A percentile compares a stretch with the other conserved stretches of the same genome.
phyloP scores from a whole-genome alignment of 345 rosid species.

The Citrus hindsii region DNA sequence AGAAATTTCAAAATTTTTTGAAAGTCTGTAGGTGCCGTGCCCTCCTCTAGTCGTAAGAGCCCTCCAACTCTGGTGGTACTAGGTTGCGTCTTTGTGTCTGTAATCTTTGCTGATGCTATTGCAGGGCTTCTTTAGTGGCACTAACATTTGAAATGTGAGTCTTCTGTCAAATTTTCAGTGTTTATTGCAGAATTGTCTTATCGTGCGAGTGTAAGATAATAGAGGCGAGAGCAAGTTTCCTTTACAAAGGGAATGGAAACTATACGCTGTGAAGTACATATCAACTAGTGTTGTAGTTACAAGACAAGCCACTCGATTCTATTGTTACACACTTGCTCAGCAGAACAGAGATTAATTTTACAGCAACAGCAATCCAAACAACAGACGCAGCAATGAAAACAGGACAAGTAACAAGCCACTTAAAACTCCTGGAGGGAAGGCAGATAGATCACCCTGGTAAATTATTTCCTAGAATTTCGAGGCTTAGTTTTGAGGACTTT shows the following conservation, averaged over 20 bases:
- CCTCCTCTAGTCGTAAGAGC: too few relatives aligned
- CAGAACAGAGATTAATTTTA: conserved; percentile 23
- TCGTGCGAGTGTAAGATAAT: neutral
- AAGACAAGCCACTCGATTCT: conserved; percentile 5
- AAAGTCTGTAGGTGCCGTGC: too few relatives aligned
- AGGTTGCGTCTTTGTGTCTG: neutral
- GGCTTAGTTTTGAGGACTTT: conserved; percentile 57
- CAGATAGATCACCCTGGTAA: conserved; percentile 21
- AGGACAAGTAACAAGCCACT: conserved; percentile 25
- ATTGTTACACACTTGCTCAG: conserved; percentile 17
- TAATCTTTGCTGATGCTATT: neutral
- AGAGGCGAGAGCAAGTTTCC: neutral
- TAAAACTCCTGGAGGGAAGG: conserved; percentile 17
- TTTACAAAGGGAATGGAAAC: neutral
- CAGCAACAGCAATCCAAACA: conserved; percentile 17
- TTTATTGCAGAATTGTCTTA: neutral
- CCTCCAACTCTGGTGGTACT: neutral
- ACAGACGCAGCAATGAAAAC: conserved; percentile 26
- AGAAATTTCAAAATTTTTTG: too few relatives aligned
- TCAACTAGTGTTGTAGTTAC: conserved; percentile 2
- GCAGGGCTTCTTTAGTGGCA: neutral
- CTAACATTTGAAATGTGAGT: neutral
- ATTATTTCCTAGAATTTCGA: conserved; percentile 17
- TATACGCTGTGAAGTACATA: neutral
- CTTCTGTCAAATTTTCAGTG: neutral